A percentile compares a stretch with the other conserved stretches of the same genome.
phyloP scores from a whole-genome alignment of 2,329 filamentous ascomycete species.

The Fusarium paranaense region DNA sequence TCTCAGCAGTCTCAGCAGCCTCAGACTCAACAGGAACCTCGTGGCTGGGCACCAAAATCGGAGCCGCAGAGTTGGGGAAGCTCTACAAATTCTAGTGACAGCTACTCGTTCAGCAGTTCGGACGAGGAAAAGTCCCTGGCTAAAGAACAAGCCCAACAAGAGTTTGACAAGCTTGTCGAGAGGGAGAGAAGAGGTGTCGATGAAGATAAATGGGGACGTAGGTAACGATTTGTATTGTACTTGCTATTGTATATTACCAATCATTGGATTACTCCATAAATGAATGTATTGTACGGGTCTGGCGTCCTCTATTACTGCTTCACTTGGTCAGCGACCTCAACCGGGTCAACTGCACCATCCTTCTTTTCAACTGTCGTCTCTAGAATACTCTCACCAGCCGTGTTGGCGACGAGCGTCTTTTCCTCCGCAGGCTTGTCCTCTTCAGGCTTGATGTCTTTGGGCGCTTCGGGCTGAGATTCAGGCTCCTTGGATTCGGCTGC shows the following conservation, averaged over 20 bases:
- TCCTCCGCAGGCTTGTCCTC: slow-evolving; percentile 35
- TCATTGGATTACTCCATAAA: slow-evolving; percentile 1
- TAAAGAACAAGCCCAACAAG: slow-evolving; percentile 61
- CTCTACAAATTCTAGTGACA: slow-evolving; percentile 43
- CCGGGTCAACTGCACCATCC: slow-evolving; percentile 50
- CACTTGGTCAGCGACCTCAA: slow-evolving; percentile 50
- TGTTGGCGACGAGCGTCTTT: slow-evolving; percentile 56
- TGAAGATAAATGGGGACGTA: slow-evolving; percentile 44
- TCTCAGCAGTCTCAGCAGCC: slow-evolving; percentile 37
- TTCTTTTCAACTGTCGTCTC: slow-evolving; percentile 53
- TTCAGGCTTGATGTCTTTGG: background rate
- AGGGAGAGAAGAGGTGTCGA: slow-evolving; percentile 53
- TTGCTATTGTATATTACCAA: slow-evolving; percentile 14
- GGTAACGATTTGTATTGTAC: slow-evolving; percentile 9
- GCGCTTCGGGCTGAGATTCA: background rate
- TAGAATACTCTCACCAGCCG: slow-evolving; percentile 58
- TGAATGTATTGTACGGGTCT: background rate
- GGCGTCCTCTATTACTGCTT: slow-evolving; percentile 38
- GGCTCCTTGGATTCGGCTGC: background rate
- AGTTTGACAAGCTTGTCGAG: slow-evolving; percentile 63
- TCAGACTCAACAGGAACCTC: slow-evolving; percentile 29
- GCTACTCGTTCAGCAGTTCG: slow-evolving; percentile 50
- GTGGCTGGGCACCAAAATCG: slow-evolving; percentile 24
- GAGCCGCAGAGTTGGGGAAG: slow-evolving; percentile 40
- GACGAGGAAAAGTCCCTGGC: slow-evolving; percentile 53